Evolutionary conservation across 495 filamentous ascomycete species (phyloP).

Genomic region (Immersiella caudata): DNA sequence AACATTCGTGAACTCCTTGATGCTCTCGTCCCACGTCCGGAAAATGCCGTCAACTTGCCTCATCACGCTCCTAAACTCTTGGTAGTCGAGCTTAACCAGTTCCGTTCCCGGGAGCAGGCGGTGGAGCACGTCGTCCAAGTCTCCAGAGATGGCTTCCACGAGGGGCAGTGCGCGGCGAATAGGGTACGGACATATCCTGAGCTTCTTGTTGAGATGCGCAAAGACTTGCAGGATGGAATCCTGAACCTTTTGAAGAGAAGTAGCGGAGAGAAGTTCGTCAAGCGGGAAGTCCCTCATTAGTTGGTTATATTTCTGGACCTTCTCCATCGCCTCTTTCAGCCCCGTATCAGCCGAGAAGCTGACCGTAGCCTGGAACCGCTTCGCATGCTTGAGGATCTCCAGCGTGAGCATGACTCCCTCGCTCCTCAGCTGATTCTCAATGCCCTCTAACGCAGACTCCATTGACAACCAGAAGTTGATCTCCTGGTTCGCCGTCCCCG

Average conservation of each 20-base stretch:
- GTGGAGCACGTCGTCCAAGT: constrained; percentile 85
- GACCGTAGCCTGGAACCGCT: constrained; percentile 93
- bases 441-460: constrained; percentile 86
- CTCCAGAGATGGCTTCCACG: constrained; percentile 97
- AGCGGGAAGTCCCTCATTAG: constrained; percentile 97
- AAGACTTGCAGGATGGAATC: constrained; percentile 89
- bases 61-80: constrained; percentile 85
- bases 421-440: constrained; percentile 82
- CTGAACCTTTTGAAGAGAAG: constrained; percentile 84
- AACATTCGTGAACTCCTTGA: constrained; percentile 97
- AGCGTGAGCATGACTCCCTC: constrained; percentile 90
- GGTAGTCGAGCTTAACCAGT: constrained; percentile 88
- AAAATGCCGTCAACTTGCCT: constrained; percentile 82
- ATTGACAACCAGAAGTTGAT: constrained; percentile 98
- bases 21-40: constrained; percentile 88
- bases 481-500: constrained; percentile 90
- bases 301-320: constrained; percentile 97
- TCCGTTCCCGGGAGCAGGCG: constrained; percentile 80
- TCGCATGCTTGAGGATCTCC: constrained; percentile 91
- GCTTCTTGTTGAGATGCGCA: constrained; percentile 91
- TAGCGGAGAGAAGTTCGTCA: constrained; percentile 90
- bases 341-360: constrained; percentile 96
- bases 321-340: constrained; percentile 89
- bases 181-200: constrained; percentile 92
- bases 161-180: constrained; percentile 87